These are phyloP conservation scores for Ceraceosorus guamensis DNA, from an alignment of 1,284 basidiomycete species.

Conservation along the genomic window DNA sequence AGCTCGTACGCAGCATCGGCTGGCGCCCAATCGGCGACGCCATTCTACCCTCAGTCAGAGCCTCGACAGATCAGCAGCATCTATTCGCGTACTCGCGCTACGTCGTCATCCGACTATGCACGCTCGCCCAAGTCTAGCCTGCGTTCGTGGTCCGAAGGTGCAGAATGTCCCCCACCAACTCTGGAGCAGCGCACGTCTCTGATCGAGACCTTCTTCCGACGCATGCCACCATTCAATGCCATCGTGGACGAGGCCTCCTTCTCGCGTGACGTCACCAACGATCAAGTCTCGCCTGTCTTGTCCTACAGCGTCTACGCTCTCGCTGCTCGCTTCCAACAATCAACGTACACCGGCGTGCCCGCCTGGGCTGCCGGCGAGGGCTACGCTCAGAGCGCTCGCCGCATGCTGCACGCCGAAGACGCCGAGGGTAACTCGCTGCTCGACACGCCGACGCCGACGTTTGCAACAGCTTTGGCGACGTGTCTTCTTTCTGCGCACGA, in stretches of 20 bases:
- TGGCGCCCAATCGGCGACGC: no score
- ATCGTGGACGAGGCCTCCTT: slow-evolving; percentile 52
- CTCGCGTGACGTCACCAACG: slow-evolving; percentile 50
- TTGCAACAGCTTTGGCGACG: slow-evolving; percentile 50
- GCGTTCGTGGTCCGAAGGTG: no score
- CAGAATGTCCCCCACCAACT: slow-evolving; percentile 1
- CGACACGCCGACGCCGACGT: slow-evolving; percentile 20
- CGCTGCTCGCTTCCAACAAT: slow-evolving; percentile 49
- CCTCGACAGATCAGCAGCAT: no score
- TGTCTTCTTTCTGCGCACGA: slow-evolving; percentile 50
- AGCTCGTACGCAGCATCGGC: no score
- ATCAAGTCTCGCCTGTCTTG: slow-evolving; percentile 49
- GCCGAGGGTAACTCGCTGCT: slow-evolving; percentile 18
- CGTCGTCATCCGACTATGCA: no score
- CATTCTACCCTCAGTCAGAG: no score
- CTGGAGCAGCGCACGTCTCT: slow-evolving; percentile 21
- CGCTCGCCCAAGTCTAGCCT: no score
- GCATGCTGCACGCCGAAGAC: slow-evolving; percentile 30
- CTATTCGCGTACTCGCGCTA: no score
- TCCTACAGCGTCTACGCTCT: slow-evolving; percentile 51
- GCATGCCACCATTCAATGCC: slow-evolving; percentile 49
- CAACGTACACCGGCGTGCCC: slow-evolving; percentile 19
- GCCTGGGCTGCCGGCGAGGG: slow-evolving; percentile 19
- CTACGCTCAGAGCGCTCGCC: slow-evolving; percentile 26
- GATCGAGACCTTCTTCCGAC: slow-evolving; percentile 48